Conservation (phyloP, 495 filamentous ascomycete species). For the Paragyromitra xinjiangensis region DNA sequence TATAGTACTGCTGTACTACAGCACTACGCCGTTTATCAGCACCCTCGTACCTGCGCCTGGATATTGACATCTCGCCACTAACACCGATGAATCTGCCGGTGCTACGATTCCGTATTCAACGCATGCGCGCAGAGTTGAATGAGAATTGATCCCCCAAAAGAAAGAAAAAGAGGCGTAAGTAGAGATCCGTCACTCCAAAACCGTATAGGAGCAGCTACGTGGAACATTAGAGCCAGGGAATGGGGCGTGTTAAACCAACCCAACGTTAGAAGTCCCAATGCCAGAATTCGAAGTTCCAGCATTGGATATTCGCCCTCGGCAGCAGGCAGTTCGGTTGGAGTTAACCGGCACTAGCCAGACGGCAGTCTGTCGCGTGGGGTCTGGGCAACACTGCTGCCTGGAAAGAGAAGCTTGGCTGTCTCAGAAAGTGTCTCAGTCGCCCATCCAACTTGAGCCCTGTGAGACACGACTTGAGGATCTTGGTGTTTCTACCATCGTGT, state of each 20-base stretch:
- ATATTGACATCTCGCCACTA: not conserved
- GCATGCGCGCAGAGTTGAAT: not conserved
- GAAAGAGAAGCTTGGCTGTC: not conserved
- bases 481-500: slow-evolving; percentile 9
- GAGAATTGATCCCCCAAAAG: not conserved
- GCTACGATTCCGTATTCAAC: not conserved
- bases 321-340: not conserved
- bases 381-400: not conserved
- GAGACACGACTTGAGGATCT: slow-evolving; percentile 3
- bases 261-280: not conserved
- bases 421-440: slow-evolving; percentile 1
- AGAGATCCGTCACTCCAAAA: not conserved
- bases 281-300: not conserved
- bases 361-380: not conserved
- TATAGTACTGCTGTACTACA: slow-evolving; percentile 2
- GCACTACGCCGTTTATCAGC: not conserved
- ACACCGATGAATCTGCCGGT: not conserved
- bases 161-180: not conserved
- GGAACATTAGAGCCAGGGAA: not conserved
- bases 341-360: not conserved
- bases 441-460: not conserved
- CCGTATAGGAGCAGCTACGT: not conserved
- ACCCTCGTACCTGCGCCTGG: not conserved
- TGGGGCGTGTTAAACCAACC: not conserved
- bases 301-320: not conserved